Evolutionary conservation across 2,329 filamentous ascomycete genomes (phyloP).

Genomic region (Alternaria hordeiaustralica): DNA sequence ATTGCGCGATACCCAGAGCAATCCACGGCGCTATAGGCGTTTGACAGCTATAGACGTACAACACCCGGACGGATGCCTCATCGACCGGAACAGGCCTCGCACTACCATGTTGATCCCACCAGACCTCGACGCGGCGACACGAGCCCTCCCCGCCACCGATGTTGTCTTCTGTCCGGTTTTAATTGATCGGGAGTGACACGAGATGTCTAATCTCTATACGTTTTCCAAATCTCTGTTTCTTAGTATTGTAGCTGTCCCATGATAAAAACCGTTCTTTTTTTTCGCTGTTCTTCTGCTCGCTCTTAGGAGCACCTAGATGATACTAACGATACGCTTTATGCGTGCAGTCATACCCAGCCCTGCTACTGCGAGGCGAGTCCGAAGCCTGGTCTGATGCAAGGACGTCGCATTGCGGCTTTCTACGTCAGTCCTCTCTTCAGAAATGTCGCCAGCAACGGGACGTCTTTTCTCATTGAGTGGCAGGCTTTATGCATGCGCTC

Average conservation of each 20-base stretch:
- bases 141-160: constrained; percentile 10
- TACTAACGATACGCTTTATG: not conserved
- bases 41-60: constrained; percentile 8
- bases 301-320: constrained; percentile 1
- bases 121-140: constrained; percentile 16
- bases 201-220: constrained; percentile 1
- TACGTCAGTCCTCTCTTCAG: constrained; percentile 8
- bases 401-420: not conserved
- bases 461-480: constrained; percentile 48
- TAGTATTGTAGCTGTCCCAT: constrained; percentile 29
- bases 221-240: constrained; percentile 6
- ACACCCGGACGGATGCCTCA: constrained; percentile 8
- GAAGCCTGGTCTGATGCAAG: constrained; percentile 1
- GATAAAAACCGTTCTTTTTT: constrained; percentile 20
- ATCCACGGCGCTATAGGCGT: constrained; percentile 9
- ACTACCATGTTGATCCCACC: constrained; percentile 18
- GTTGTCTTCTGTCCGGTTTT: constrained; percentile 7
- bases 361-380: not conserved
- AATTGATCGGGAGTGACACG: not conserved
- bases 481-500: constrained; percentile 36
- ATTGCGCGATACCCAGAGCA: constrained; percentile 13
- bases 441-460: constrained; percentile 22
- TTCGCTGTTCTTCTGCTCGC: constrained; percentile 13
- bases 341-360: not conserved
- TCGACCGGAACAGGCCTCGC: constrained; percentile 16